phyloP scores from a whole-genome alignment of 306 rosid genomes.

The Elaeagnus macrophylla region DNA sequence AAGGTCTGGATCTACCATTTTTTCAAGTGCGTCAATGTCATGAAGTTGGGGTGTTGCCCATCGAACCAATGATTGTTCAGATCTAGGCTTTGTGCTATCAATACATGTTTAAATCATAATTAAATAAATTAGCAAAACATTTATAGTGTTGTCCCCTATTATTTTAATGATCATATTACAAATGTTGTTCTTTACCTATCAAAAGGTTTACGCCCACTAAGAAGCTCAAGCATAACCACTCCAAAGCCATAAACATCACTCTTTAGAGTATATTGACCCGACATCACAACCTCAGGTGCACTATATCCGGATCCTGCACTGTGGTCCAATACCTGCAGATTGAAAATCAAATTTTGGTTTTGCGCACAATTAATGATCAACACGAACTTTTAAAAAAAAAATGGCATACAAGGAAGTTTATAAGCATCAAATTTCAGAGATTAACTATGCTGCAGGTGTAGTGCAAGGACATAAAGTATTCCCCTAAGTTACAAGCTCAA shows the following conservation, averaged over 20 bases:
- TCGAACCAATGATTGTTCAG: conserved; percentile 85
- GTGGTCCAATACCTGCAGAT: conserved; percentile 54
- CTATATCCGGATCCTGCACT: conserved; percentile 65
- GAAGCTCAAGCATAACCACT: conserved; percentile 93
- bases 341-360: conserved; percentile 19
- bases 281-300: conserved; percentile 81
- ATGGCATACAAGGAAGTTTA: neutral
- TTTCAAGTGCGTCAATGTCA: conserved; percentile 86
- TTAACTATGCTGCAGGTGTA: neutral
- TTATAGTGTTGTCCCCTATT: conserved; percentile 2
- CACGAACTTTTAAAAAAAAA: neutral
- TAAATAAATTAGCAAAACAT: neutral
- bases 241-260: conserved; percentile 94
- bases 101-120: conserved; percentile 14
- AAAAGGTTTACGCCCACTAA: conserved; percentile 85
- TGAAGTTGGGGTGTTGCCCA: conserved; percentile 99
- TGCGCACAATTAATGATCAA: conserved; percentile 8
- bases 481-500: neutral
- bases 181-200: conserved; percentile 51
- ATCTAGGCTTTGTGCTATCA: conserved; percentile 69
- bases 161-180: neutral
- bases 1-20: conserved; percentile 92
- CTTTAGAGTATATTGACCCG: conserved; percentile 65
- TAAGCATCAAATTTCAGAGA: neutral
- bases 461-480: neutral